Base-by-base conservation (phyloP, 1,284 basidiomycete genomes). In the Pseudozyma sp. region DNA sequence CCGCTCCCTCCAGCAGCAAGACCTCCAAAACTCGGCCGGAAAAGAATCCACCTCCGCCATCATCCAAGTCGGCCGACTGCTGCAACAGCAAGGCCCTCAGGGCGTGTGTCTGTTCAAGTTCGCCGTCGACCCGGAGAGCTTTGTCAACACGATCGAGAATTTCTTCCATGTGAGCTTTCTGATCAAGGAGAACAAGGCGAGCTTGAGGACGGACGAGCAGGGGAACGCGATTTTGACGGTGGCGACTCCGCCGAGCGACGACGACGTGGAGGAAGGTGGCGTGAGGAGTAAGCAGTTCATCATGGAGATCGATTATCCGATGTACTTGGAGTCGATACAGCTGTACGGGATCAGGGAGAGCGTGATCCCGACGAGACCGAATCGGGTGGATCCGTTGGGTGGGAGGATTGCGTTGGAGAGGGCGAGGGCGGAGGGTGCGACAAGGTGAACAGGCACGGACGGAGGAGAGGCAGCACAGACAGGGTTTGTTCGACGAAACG, bases 161-260 rank as follows among this genome's bases (percentile, higher is more conserved):
- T 87, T 96, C 19, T 97, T 97, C 84, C 93, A 96, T 79, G 87
- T 96, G 2, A 94, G 94, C 0, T 97, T 97, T 85, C 87, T 95
- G 54, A 91, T 97, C 51, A 88, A 92, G 47, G 93, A 96, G 76
- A 92, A 91, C 13, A 90, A 89, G 79, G 92, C 90, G 49, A 89
- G 73, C 5, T 60, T 84, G 24, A 52, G 70, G 7, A 37, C 88
- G 89, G 45, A 87, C 47, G 86, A 89, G 5, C 86, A 90, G 0
- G 90, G 90, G 1, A 91, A 92, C 77, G 91, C 91, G 4, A 85
- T 90, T 7, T 88, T 94, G 40, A 24, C 43, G 2, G 13, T 44
- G 8, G 43, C 43, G 7, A 54, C 1, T 47, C 33, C 4, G 37
- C 8, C 54, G 16, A 54, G 2, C 0, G 58, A 33, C 24, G 44